phyloP scores from a whole-genome alignment of 176 grass and related monocot species.

The Juncus inflexus region DNA sequence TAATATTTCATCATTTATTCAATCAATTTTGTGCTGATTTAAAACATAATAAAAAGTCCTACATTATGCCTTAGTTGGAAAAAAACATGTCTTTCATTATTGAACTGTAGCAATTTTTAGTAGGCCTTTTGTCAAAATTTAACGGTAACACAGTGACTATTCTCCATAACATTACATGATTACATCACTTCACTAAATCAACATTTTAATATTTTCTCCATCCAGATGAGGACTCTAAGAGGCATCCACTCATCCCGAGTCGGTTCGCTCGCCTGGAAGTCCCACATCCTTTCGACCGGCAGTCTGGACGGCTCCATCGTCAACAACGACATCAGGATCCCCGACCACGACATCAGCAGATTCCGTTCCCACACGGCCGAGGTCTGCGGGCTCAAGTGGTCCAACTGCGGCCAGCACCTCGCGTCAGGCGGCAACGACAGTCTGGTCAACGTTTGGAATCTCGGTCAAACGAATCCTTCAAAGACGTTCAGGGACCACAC shows the following conservation, averaged over 20 bases:
- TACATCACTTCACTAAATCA: neutral
- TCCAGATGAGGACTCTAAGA: slow-evolving; percentile 45
- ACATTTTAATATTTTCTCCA: neutral
- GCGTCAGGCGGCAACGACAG: slow-evolving; percentile 51
- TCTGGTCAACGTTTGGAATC: slow-evolving; percentile 51
- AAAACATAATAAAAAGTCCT: no score
- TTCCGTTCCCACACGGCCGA: slow-evolving; percentile 27
- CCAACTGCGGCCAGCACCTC: slow-evolving; percentile 36
- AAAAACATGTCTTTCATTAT: no score
- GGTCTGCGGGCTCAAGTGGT: slow-evolving; percentile 55
- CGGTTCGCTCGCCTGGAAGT: slow-evolving; percentile 57
- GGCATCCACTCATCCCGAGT: slow-evolving; percentile 38
- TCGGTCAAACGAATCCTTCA: slow-evolving; percentile 32
- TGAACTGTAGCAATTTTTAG: no score
- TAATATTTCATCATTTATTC: no score
- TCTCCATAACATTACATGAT: no score
- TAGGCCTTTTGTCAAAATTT: no score
- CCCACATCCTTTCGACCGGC: slow-evolving; percentile 40
- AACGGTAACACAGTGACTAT: no score
- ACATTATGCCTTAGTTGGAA: no score
- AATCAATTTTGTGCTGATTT: no score
- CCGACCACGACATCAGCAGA: slow-evolving; percentile 27
- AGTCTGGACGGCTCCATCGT: slow-evolving; percentile 40
- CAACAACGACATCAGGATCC: slow-evolving; percentile 47
- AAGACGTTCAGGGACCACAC: slow-evolving; percentile 36